Percentiles rank a stretch among this genome's conserved stretches.
Conservation (phyloP, 164 flowering plant species). For the Saururus chinensis region DNA sequence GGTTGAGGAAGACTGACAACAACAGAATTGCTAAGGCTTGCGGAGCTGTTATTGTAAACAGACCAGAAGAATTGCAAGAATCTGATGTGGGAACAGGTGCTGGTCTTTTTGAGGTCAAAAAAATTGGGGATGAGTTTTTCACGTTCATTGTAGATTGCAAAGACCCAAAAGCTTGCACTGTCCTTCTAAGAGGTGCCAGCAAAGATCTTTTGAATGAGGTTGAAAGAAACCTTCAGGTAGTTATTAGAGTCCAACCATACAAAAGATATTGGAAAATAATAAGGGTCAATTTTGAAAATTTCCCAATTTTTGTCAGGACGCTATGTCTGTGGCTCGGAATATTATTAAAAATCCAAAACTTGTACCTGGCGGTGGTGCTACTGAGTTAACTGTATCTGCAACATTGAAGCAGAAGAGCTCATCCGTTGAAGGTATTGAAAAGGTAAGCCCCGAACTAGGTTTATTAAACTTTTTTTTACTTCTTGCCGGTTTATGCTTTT, state of each 20-base stretch:
- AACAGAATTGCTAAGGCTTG: conserved; percentile 95
- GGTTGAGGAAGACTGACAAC: conserved; percentile 88
- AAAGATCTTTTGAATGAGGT: conserved; percentile 97
- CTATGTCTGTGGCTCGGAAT: conserved; percentile 91
- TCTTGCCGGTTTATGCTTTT: neutral
- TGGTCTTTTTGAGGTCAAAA: conserved; percentile 89
- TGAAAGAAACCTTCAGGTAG: conserved; percentile 92
- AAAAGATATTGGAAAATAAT: neutral
- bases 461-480: neutral
- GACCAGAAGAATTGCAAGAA: conserved; percentile 95
- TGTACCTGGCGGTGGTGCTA: conserved; percentile 97
- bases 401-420: conserved; percentile 91
- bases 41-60: conserved; percentile 87
- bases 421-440: conserved; percentile 84
- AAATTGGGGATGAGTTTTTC: conserved; percentile 94
- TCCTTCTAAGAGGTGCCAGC: conserved; percentile 89
- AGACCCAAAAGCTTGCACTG: conserved; percentile 92
- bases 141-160: conserved; percentile 80
- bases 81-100: conserved; percentile 94
- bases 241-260: neutral
- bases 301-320: conserved; percentile 48
- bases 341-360: conserved; percentile 89
- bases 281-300: neutral
- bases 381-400: conserved; percentile 94
- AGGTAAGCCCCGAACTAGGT: conserved; percentile 30